phyloP scores from a whole-genome alignment of 2,329 filamentous ascomycete genomes.

The Trichoderma arundinaceum region DNA sequence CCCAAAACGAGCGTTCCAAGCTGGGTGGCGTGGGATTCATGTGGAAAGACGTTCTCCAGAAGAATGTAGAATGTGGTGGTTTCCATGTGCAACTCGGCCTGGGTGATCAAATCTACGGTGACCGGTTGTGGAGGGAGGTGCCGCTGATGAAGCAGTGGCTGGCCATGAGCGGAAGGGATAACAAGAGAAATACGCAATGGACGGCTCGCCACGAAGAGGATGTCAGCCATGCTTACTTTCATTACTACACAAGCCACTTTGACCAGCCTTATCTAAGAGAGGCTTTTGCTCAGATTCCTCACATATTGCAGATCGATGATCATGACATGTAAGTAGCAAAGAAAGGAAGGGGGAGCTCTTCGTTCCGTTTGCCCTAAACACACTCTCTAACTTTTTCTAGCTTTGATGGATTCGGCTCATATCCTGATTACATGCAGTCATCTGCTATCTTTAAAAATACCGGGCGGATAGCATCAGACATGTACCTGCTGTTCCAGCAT shows the following conservation, averaged over 20 bases:
- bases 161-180: conserved; percentile 88
- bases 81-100: conserved; percentile 94
- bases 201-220: conserved; percentile 95
- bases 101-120: conserved; percentile 94
- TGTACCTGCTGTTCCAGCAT: conserved; percentile 98
- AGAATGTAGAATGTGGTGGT: conserved; percentile 93
- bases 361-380: no score
- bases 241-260: conserved; percentile 98
- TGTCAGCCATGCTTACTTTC: conserved; percentile 94
- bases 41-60: conserved; percentile 99
- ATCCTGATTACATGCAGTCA: conserved; percentile 97
- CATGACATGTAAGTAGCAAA: conserved; percentile 87
- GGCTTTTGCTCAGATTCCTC: conserved; percentile 96
- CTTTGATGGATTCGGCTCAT: conserved; percentile 96
- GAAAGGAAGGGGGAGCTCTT: background rate
- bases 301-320: conserved; percentile 90
- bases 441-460: conserved; percentile 99
- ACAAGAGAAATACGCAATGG: conserved; percentile 88
- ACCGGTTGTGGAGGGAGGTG: conserved; percentile 95
- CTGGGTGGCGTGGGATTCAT: conserved; percentile 91
- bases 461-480: conserved; percentile 90
- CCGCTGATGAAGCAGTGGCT: conserved; percentile 95
- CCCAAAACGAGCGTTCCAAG: conserved; percentile 80
- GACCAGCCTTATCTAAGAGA: conserved; percentile 94
- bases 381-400: conserved; percentile 51